Conservation (phyloP, 2,329 filamentous ascomycete species). For the Graphium sp. region DNA sequence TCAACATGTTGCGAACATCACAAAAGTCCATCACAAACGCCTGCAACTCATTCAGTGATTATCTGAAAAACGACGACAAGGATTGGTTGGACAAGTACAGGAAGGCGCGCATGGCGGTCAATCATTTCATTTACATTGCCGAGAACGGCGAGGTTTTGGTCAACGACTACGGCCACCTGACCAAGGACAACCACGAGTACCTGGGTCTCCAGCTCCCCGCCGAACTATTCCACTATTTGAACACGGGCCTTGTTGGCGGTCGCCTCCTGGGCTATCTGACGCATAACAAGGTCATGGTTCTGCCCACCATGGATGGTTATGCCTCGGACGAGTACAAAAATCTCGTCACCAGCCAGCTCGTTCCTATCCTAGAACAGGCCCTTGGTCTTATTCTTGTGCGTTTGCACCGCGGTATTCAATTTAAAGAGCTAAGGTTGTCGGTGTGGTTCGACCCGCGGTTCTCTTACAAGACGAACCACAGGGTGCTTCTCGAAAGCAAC, state of each 20-base stretch:
- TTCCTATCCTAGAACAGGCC: slow-evolving; percentile 58
- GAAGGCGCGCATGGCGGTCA: slow-evolving; percentile 68
- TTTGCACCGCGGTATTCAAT: slow-evolving; percentile 69
- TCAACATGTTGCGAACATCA: slow-evolving; percentile 56
- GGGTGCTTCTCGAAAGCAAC: slow-evolving; percentile 11
- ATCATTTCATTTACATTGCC: slow-evolving; percentile 73
- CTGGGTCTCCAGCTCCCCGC: slow-evolving; percentile 79
- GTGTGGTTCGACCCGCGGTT: slow-evolving; percentile 71
- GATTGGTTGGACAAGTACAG: slow-evolving; percentile 77
- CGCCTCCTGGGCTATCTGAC: slow-evolving; percentile 71
- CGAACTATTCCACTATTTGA: slow-evolving; percentile 82
- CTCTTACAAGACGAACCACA: slow-evolving; percentile 50
- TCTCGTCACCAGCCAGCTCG: slow-evolving; percentile 58
- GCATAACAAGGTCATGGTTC: slow-evolving; percentile 59
- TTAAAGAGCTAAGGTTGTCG: slow-evolving; percentile 59
- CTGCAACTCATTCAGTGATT: slow-evolving; percentile 65
- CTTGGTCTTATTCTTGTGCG: slow-evolving; percentile 64
- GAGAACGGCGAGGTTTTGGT: slow-evolving; percentile 63
- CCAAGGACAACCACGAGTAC: slow-evolving; percentile 75
- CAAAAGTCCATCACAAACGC: slow-evolving; percentile 55
- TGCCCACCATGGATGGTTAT: slow-evolving; percentile 74
- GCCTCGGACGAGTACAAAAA: slow-evolving; percentile 65
- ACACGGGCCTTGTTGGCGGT: slow-evolving; percentile 63
- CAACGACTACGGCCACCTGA: slow-evolving; percentile 55
- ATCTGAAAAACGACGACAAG: slow-evolving; percentile 51